These are phyloP conservation scores for Collybiopsis confluens DNA, from an alignment of 768 basidiomycete species.

Conservation along the genomic window DNA sequence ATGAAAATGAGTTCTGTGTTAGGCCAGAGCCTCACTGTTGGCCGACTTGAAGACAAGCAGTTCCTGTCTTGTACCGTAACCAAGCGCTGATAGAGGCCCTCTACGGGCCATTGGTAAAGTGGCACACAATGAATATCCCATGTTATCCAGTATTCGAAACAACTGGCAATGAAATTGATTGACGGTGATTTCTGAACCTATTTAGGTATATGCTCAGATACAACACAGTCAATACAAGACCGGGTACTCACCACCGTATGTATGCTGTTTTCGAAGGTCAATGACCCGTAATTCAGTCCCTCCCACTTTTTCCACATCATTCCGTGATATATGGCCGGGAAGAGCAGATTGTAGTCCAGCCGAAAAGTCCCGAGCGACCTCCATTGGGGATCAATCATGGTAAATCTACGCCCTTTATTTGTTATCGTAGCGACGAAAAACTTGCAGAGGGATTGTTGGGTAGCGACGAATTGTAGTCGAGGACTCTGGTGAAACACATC, in stretches of 20 bases:
- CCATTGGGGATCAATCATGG: slow-evolving; percentile 38
- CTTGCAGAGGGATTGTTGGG: slow-evolving; percentile 39
- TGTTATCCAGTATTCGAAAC: slow-evolving; percentile 1
- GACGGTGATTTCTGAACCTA: not conserved
- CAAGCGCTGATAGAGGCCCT: slow-evolving; percentile 29
- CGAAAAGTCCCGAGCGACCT: slow-evolving; percentile 32
- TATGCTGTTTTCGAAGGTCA: not conserved
- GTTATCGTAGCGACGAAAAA: slow-evolving; percentile 70
- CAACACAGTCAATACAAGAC: too few species aligned
- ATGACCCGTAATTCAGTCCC: not conserved
- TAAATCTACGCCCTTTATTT: slow-evolving; percentile 51
- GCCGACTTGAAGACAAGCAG: slow-evolving; percentile 54
- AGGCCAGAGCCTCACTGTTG: slow-evolving; percentile 24
- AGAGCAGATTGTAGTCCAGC: slow-evolving; percentile 34
- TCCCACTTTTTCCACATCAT: slow-evolving; percentile 25
- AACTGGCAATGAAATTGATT: slow-evolving; percentile 1
- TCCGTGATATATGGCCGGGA: slow-evolving; percentile 27
- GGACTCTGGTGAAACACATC: slow-evolving; percentile 39
- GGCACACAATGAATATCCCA: slow-evolving; percentile 57
- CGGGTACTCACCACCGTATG: not conserved
- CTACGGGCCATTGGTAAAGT: slow-evolving; percentile 56
- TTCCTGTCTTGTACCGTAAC: slow-evolving; percentile 46
- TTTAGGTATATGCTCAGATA: not conserved
- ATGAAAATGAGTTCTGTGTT: not conserved
- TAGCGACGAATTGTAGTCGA: slow-evolving; percentile 63